A percentile compares a stretch with the other conserved stretches of the same genome.
Conservation (phyloP, 768 basidiomycete species). For the Asterophora lycoperdoides region DNA sequence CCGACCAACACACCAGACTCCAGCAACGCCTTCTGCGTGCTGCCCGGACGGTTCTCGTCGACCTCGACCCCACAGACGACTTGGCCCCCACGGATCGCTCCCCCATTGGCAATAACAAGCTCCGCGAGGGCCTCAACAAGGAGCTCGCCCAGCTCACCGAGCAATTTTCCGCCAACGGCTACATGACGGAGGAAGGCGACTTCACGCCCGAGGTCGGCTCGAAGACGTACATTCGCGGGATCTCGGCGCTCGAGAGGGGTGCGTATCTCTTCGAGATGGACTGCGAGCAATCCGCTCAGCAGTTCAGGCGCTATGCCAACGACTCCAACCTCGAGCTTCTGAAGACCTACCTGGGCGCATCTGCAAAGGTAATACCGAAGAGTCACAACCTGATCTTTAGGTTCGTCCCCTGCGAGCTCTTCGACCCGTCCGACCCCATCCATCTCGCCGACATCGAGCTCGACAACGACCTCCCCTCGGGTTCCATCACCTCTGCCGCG, state of each 20-base stretch:
- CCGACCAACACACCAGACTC: neutral
- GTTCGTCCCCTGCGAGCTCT: constrained; percentile 2
- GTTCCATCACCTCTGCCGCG: neutral
- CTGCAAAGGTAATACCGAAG: neutral
- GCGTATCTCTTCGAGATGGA: constrained; percentile 1
- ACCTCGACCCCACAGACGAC: neutral
- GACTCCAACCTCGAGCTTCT: neutral
- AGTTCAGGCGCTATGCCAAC: neutral
- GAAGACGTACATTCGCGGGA: neutral
- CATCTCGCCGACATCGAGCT: neutral
- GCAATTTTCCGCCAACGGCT: neutral
- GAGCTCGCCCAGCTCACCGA: no score
- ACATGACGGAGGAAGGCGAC: neutral
- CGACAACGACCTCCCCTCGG: neutral
- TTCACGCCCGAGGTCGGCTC: neutral
- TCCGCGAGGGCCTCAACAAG: neutral
- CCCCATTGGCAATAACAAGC: neutral
- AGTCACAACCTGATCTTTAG: neutral
- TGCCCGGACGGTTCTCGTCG: neutral
- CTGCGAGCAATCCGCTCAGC: neutral
- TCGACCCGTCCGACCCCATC: neutral
- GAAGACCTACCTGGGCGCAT: neutral
- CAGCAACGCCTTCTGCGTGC: constrained; percentile 3
- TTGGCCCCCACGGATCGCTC: neutral
- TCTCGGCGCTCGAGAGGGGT: neutral